A percentile compares a stretch with the other conserved stretches of the same genome.
Evolutionary conservation across 805 yeast genomes (phyloP).

Genomic region (Metschnikowia noctiluminum): DNA sequence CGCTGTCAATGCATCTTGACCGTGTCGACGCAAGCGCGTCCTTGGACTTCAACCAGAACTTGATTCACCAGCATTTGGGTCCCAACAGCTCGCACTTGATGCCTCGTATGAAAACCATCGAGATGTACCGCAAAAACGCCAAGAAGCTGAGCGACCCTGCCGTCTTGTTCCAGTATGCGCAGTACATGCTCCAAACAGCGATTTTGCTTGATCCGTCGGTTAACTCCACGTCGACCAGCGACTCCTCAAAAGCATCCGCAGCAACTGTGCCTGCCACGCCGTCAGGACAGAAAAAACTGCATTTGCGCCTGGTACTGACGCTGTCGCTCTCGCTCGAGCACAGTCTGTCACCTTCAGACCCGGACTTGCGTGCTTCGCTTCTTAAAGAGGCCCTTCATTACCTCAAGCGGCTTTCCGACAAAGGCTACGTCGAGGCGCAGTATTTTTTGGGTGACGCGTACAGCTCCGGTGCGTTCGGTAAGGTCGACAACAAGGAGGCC

Average conservation of each 20-base stretch:
- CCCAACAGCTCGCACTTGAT: slow-evolving; percentile 47
- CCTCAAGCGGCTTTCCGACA: slow-evolving; percentile 67
- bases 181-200: slow-evolving; percentile 84
- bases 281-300: neutral
- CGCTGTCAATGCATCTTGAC: slow-evolving; percentile 37
- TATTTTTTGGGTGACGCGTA: slow-evolving; percentile 88
- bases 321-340: slow-evolving; percentile 5
- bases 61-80: slow-evolving; percentile 54
- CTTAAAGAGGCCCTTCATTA: slow-evolving; percentile 75
- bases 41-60: slow-evolving; percentile 49
- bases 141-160: slow-evolving; percentile 81
- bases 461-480: slow-evolving; percentile 80
- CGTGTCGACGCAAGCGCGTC: slow-evolving; percentile 25
- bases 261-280: slow-evolving; percentile 1
- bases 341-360: slow-evolving; percentile 11
- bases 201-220: slow-evolving; percentile 27
- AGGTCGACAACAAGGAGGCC: slow-evolving; percentile 74
- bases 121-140: slow-evolving; percentile 82
- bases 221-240: neutral
- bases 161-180: slow-evolving; percentile 87
- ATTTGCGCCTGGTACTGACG: slow-evolving; percentile 2
- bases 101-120: slow-evolving; percentile 80
- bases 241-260: neutral
- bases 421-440: slow-evolving; percentile 87
- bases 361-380: slow-evolving; percentile 48